Evolutionary conservation across 2,329 filamentous ascomycete species (phyloP), one percentile per base, ranked within the genome.

Genomic region (Aspergillus tubingensis): DNA sequence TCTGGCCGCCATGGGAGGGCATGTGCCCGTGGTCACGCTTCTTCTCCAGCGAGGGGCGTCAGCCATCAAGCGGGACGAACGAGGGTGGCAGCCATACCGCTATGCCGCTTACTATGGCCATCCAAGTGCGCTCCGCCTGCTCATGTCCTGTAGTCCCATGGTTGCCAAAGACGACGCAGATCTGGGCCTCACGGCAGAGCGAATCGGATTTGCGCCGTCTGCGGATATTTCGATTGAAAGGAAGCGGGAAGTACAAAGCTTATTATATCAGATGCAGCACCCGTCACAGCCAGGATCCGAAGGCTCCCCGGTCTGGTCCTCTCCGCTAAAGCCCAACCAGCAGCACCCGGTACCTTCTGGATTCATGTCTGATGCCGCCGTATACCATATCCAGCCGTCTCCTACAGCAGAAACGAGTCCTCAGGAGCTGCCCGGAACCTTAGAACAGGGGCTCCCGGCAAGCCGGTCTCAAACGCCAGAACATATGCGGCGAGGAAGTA

Each of bases 91-190:
- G 21, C 76, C 76, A 8, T 64, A 76, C 17, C 70, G 74, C 6
- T 76, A 78, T 61, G 77, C 77, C 2, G 74, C 72, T 32, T 74
- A 76, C 53, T 62, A 76, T 61, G 76, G 74, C 15, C 76, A 78
- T 60, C 64, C 69, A 4, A 69, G 73, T 6, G 69, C 76, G 21
- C 65, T 77, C 4, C 62, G 71, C 17, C 48, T 72, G n/a, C 66
- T 78, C n/a, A 63, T 78, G 6, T 57, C 64, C 7, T 62, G 61
- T 30, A 69, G 65, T 19, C 65, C 62, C 8, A 27, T 21, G 57
- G 65, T 54, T 19, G 39, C 50, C 11, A 62, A 48, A 27, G 62
- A 62, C 38, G 59, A 62, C 17, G 49, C 58, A 6, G 54, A 64
- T 15, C 57, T 70, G n/a, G 52, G 61, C 17, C 57, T 64, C 17